A percentile compares a stretch with the other conserved stretches of the same genome.
phyloP scores from a whole-genome alignment of 2,329 filamentous ascomycete genomes.

The Microdochium paspali region DNA sequence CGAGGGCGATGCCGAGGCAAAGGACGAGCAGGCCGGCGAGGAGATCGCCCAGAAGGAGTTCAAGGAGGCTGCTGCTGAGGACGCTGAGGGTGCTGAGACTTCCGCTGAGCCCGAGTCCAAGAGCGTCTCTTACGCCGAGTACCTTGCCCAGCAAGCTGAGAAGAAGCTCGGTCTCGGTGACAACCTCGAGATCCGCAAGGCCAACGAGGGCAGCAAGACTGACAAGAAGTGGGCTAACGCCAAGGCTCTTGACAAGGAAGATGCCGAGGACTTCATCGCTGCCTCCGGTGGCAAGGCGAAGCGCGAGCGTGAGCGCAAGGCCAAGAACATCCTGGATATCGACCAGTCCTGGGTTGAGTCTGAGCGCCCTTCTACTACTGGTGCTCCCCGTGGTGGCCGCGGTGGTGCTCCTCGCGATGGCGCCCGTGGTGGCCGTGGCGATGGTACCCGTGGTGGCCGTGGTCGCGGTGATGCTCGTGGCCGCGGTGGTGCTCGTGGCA shows the following conservation, averaged over 20 bases:
- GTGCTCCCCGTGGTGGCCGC: constrained; percentile 41
- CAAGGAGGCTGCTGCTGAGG: constrained; percentile 55
- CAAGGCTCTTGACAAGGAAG: constrained; percentile 59
- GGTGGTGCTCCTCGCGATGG: constrained; percentile 41
- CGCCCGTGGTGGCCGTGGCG: constrained; percentile 28
- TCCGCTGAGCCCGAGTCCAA: constrained; percentile 69
- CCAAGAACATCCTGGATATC: constrained; percentile 83
- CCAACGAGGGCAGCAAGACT: constrained; percentile 82
- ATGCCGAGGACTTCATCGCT: constrained; percentile 69
- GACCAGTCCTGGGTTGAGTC: constrained; percentile 75
- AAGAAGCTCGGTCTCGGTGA: constrained; percentile 67
- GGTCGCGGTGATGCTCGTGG: constrained; percentile 34
- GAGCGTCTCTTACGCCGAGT: constrained; percentile 82
- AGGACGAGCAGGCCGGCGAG: constrained; percentile 86
- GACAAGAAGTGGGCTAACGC: constrained; percentile 91
- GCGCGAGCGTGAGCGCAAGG: constrained; percentile 83
- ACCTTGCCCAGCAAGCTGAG: constrained; percentile 62
- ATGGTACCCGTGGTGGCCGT: constrained; percentile 32
- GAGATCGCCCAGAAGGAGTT: constrained; percentile 79
- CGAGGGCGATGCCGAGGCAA: constrained; percentile 74
- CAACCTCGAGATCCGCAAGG: constrained; percentile 64
- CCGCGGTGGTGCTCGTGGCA: constrained; percentile 25
- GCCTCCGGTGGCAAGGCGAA: constrained; percentile 65
- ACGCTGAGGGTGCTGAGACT: constrained; percentile 25
- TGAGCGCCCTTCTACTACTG: constrained; percentile 44